Evolutionary conservation across 495 filamentous ascomycete genomes (phyloP).

Genomic region (Clavariopsis aquatica): DNA sequence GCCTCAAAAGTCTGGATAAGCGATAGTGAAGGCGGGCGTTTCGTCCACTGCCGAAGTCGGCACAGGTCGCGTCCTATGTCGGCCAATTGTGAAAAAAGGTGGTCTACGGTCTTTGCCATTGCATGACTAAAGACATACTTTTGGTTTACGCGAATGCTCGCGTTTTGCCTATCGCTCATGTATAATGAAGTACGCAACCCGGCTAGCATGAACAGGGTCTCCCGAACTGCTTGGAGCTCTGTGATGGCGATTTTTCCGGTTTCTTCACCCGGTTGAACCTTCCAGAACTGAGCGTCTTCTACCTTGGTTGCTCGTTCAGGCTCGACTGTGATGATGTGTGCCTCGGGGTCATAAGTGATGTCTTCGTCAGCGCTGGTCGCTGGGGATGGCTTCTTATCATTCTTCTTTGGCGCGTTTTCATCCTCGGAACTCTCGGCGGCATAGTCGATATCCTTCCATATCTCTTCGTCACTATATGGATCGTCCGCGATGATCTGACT

Average conservation of each 20-base stretch:
- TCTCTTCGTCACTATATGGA: slow-evolving; percentile 65
- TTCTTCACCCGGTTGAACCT: slow-evolving; percentile 41
- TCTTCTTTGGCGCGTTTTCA: slow-evolving; percentile 44
- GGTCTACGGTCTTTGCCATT: slow-evolving; percentile 40
- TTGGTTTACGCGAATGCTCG: slow-evolving; percentile 29
- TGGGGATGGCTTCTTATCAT: slow-evolving; percentile 24
- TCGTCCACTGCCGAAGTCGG: slow-evolving; percentile 51
- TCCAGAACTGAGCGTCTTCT: slow-evolving; percentile 64
- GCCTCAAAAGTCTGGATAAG: slow-evolving; percentile 60
- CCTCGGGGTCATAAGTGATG: slow-evolving; percentile 43
- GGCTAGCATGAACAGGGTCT: slow-evolving; percentile 80
- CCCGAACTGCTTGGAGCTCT: slow-evolving; percentile 73
- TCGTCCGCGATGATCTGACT: slow-evolving; percentile 72
- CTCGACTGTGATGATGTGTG: slow-evolving; percentile 46
- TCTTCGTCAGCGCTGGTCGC: slow-evolving; percentile 44
- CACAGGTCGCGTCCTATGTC: slow-evolving; percentile 52
- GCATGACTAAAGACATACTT: slow-evolving; percentile 27
- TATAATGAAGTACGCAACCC: slow-evolving; percentile 78
- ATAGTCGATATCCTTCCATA: slow-evolving; percentile 82
- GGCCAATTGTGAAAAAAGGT: slow-evolving; percentile 50
- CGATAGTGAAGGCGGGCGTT: slow-evolving; percentile 46
- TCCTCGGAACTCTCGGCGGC: slow-evolving; percentile 50
- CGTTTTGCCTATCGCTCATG: slow-evolving; percentile 45
- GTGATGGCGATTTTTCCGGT: slow-evolving; percentile 56
- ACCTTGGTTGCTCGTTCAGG: slow-evolving; percentile 53